Conservation (phyloP, 2,329 filamentous ascomycete genomes). For the Paecilomyces sp. region DNA sequence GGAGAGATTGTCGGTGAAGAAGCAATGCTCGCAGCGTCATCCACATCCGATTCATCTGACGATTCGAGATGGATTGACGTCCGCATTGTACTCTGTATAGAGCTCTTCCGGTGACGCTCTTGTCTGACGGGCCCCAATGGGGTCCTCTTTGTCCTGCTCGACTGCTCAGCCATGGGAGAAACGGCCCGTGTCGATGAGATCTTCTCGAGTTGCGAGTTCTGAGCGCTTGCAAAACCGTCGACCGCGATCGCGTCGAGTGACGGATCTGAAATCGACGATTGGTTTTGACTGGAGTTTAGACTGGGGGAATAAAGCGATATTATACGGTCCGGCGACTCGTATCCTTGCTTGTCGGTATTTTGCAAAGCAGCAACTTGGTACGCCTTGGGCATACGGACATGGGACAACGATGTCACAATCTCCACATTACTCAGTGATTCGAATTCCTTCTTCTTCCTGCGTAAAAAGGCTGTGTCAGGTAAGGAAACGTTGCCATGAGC, state of each 20-base stretch:
- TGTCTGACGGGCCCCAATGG: not conserved
- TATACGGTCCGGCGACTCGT: not conserved
- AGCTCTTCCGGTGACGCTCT: not conserved
- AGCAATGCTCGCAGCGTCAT: slow-evolving; percentile 1
- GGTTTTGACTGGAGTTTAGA: not conserved
- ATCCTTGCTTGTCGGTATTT: not conserved
- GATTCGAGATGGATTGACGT: not conserved
- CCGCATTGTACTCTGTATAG: not conserved
- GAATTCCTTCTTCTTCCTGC: not conserved
- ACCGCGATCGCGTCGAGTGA: not conserved
- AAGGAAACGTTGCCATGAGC: not conserved
- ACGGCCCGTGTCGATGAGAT: not conserved
- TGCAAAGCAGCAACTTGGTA: not conserved
- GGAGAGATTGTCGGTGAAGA: slow-evolving; percentile 15
- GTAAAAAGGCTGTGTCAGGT: not conserved
- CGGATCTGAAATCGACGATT: not conserved
- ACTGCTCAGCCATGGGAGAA: not conserved
- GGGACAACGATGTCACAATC: not conserved
- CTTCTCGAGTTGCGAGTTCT: not conserved
- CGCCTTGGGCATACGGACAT: not conserved
- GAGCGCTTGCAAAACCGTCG: not conserved
- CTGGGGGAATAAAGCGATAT: not conserved
- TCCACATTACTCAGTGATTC: not conserved
- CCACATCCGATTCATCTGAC: not conserved
- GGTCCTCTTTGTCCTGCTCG: not conserved